Base-by-base conservation (phyloP, 169 alveolate species). In the Perkinsus marinus region DNA sequence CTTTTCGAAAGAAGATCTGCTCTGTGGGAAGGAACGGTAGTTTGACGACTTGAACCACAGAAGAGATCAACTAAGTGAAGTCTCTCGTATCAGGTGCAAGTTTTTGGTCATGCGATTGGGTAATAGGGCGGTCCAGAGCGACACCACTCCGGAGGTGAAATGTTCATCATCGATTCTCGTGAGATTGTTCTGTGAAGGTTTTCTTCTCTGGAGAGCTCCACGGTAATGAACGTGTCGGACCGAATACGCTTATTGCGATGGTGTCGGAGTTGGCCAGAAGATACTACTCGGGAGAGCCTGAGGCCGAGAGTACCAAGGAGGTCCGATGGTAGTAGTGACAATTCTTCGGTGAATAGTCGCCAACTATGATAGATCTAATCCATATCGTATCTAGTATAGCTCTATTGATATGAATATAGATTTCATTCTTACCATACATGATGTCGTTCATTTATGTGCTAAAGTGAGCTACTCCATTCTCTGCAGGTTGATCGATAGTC, bases 161-260 rank as follows among this genome's bases (percentile, higher is more conserved):
- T 43, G 68, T 43, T 9, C 26, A 17, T 17, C 22, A 26, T 30
- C 22, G 79, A 57, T 16, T 57, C 37, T 16, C 79, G 5, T 57
- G 34, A 57, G 79, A 26, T 57, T 13, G 30, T 57, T 7, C 37
- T 5, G 34, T 6, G 79, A 13, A 57, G 79, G 79, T 57, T 0
- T 92, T 92, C 43, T 92, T 90, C 92, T 69, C 92, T 47, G 94
- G 94, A 16, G 94, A 91, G 10, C 90, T 92, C 46, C 94, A 92
- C 26, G 94, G 94, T 19, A 91, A 92, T 37, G 94, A 92, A 37
- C 91, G 92, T 43, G 89, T 5, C n/a, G 92, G 43, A 3, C 68
- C 89, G 2, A 19, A 26, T 6, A n/a, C 17, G 34, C 41, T 68
- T 39, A 41, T 17, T 7, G 16, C 36, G 22, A 68, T 38, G 90